Evolutionary conservation across 495 filamentous ascomycete genomes (phyloP).

Genomic region (Annulohypoxylon maeteangense): DNA sequence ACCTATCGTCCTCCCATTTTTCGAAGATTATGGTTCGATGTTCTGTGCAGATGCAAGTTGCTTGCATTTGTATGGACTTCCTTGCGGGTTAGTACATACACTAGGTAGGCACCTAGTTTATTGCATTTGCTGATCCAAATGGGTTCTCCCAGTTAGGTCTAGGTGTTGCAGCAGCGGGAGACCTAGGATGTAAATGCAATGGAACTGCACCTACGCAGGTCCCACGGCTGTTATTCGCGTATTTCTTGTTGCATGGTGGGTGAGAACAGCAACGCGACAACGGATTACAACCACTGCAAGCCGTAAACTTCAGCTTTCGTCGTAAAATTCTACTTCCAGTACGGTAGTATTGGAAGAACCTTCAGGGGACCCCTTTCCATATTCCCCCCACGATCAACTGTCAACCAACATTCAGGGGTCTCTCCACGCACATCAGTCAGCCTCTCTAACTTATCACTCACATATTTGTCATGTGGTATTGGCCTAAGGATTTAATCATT

Average conservation of each 20-base stretch:
- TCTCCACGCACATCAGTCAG: slow-evolving; percentile 28
- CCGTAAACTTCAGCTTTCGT: background rate
- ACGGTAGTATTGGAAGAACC: slow-evolving; percentile 2
- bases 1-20: slow-evolving; percentile 1
- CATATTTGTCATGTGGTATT: slow-evolving; percentile 28
- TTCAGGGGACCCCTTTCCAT: slow-evolving; percentile 18
- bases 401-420: slow-evolving; percentile 21
- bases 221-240: slow-evolving; percentile 19
- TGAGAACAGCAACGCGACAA: background rate
- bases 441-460: slow-evolving; percentile 22
- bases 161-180: slow-evolving; percentile 37
- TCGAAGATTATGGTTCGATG: slow-evolving; percentile 30
- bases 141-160: slow-evolving; percentile 10
- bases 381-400: slow-evolving; percentile 38
- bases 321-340: background rate
- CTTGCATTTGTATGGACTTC: slow-evolving; percentile 24
- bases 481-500: slow-evolving; percentile 16
- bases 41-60: slow-evolving; percentile 35
- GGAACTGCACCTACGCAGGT: slow-evolving; percentile 42
- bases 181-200: slow-evolving; percentile 35
- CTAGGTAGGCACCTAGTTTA: background rate
- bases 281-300: background rate
- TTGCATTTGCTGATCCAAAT: slow-evolving; percentile 31
- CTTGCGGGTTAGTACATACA: slow-evolving; percentile 17
- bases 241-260: background rate